phyloP scores from a whole-genome alignment of 2,329 filamentous ascomycete genomes.

The Diaporthe caulivora region DNA sequence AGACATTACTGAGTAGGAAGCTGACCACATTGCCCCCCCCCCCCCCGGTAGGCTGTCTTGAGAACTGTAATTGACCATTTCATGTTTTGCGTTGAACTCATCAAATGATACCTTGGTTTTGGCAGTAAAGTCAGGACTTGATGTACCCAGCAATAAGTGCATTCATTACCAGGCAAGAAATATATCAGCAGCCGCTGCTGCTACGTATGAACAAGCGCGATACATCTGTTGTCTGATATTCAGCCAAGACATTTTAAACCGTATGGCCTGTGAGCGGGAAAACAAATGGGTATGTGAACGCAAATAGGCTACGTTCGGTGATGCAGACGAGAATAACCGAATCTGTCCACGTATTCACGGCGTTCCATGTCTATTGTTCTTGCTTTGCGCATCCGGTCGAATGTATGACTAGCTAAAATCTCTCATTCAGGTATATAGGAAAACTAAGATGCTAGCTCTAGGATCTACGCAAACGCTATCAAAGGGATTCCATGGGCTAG shows the following conservation, averaged over 20 bases:
- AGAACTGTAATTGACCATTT: not conserved
- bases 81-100: not conserved
- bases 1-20: not conserved
- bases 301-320: no score
- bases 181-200: not conserved
- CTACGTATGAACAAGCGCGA: no score
- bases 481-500: not conserved
- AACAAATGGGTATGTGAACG: not conserved
- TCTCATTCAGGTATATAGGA: not conserved
- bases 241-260: not conserved
- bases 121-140: no score
- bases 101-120: not conserved
- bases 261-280: no score
- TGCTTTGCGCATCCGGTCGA: not conserved
- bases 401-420: not conserved
- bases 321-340: not conserved
- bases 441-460: not conserved
- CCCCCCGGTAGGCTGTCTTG: no score
- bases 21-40: not conserved
- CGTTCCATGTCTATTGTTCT: not conserved
- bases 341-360: not conserved
- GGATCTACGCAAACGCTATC: slow-evolving; percentile 5
- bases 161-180: not conserved
- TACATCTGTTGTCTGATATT: not conserved
- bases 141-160: not conserved